These are phyloP conservation scores for Yamadazyma atmosphaerica DNA, from an alignment of 1,139 yeast species.

Conservation along the genomic window DNA sequence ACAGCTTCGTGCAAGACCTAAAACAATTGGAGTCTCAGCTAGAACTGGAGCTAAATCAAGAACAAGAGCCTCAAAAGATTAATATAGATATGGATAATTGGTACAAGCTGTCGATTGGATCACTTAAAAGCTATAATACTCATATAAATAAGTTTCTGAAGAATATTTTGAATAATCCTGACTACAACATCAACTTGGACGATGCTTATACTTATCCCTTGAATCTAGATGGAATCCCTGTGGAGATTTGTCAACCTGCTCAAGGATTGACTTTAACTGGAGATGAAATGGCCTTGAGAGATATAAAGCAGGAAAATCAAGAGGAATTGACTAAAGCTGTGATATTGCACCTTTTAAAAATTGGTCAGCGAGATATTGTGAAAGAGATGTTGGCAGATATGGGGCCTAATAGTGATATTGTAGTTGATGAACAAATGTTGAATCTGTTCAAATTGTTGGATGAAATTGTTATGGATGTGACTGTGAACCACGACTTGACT, in stretches of 20 bases:
- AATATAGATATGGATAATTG: conserved; percentile 20
- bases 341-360: conserved; percentile 40
- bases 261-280: too few relatives aligned
- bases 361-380: conserved; percentile 43
- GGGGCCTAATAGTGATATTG: conserved; percentile 14
- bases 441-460: conserved; percentile 31
- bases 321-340: conserved; percentile 42
- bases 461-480: conserved; percentile 38
- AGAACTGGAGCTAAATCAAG: conserved; percentile 1
- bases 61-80: background rate
- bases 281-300: conserved; percentile 15
- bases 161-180: conserved; percentile 31
- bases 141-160: conserved; percentile 39
- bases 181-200: conserved; percentile 36
- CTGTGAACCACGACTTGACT: conserved; percentile 32
- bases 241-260: conserved; percentile 12
- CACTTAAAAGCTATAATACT: conserved; percentile 39
- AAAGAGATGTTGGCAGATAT: conserved; percentile 28
- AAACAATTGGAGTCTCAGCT: conserved; percentile 19
- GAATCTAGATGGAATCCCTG: conserved; percentile 33
- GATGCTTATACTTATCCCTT: conserved; percentile 47
- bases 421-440: conserved; percentile 26
- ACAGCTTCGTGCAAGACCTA: conserved; percentile 26
- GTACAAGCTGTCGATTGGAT: conserved; percentile 38
- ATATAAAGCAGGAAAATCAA: conserved; percentile 28